Evolutionary conservation across 2,329 filamentous ascomycete genomes (phyloP), one percentile per base, ranked within the genome.

Genomic region (Hypoxylon rubiginosum): DNA sequence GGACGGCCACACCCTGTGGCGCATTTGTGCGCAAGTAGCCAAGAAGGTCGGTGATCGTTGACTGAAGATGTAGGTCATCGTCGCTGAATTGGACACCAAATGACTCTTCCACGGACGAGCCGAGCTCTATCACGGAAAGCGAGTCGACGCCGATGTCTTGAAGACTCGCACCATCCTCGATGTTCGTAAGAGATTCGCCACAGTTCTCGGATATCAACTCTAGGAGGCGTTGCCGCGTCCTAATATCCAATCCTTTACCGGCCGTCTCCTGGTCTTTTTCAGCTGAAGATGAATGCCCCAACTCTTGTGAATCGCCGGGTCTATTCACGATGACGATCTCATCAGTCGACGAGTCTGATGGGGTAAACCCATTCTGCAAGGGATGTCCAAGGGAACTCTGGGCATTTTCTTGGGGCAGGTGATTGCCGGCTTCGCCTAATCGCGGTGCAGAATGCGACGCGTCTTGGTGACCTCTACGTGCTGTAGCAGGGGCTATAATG

Each of bases 1-100:
- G 34, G n/a, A 30, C 51, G 11, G 51, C 51, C 21, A 54, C 8
- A 3, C 13, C 36, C 21, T 28, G 34, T 13, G 51, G 26, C 15
- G 51, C 51, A 30, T 54, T 43, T 30, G 36, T n/a, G 15, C 36
- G 34, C 28, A 54, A 45, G 15, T 54, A 56, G 4, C 26, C 41
- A 10, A 56, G 28, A 41, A 56, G 48, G 2, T 56, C 53, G 15
- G 24, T 36, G 13, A 56, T 46, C 8, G 53, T 56, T 36, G 53
- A 49, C 19, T 57, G 54, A 21, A 57, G 17, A 49, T 57, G 43
- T 15, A 57, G 54, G 45, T 57, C 54, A 48, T 57, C 43, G 7
- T 57, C 54, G 28, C 54, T 39, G n/a, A 57, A 57, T 15, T 57
- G n/a, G 5, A 57, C 45, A 13, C 43, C 54, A 15, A 57, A 57